phyloP scores from a whole-genome alignment of 208 protist species.

The Angomonas desouzai region DNA sequence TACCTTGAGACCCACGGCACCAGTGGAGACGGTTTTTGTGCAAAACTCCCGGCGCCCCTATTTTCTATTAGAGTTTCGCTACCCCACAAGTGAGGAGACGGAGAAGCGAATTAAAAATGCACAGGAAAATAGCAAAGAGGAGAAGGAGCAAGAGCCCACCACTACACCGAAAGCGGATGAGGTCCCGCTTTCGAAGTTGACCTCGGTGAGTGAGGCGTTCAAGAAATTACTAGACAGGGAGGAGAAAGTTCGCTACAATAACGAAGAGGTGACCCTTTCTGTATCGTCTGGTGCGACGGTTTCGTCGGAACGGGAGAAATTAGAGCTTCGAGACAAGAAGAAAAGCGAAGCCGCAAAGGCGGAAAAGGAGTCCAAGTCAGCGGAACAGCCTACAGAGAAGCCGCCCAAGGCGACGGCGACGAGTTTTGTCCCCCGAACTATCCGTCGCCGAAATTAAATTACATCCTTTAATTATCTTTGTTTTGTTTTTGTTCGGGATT shows the following conservation, averaged over 20 bases:
- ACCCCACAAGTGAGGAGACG: conserved; percentile 34
- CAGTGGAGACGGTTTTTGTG: conserved; percentile 70
- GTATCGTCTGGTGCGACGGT: conserved; percentile 1
- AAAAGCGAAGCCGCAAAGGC: neutral
- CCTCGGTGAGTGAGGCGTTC: neutral
- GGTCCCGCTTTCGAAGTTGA: neutral
- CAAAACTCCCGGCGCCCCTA: conserved; percentile 67
- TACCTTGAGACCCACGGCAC: conserved; percentile 36
- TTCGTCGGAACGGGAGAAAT: conserved; percentile 1
- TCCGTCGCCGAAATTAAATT: neutral
- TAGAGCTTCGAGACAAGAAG: conserved; percentile 4
- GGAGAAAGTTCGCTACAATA: neutral
- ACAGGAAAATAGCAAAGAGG: neutral
- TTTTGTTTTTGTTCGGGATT: too few species aligned
- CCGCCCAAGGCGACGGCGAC: neutral
- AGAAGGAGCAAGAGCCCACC: neutral
- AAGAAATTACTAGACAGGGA: neutral
- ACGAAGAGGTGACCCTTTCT: neutral
- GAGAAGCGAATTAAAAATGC: conserved; percentile 15
- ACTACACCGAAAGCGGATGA: neutral
- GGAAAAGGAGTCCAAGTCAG: neutral
- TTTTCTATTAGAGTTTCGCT: conserved; percentile 77
- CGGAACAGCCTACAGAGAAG: neutral
- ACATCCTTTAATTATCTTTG: too few species aligned
- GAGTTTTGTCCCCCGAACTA: conserved; percentile 7